Evolutionary conservation across 352 stramenopile genomes (phyloP).

Genomic region (Phytopythium chamaehyphon): DNA sequence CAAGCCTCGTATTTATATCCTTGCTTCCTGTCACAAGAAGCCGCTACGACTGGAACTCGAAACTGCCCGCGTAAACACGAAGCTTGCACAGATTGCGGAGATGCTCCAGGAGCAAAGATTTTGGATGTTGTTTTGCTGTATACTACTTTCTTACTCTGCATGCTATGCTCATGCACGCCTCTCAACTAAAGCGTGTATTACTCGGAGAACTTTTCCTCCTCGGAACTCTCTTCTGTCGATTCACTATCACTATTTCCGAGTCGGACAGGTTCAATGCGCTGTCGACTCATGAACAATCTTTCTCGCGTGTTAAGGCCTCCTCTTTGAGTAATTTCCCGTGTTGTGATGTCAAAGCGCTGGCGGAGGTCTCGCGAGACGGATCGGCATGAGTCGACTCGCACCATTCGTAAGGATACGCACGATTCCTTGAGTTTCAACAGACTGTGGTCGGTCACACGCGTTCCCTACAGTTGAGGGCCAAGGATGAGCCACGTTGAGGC

Average conservation of each 20-base stretch:
- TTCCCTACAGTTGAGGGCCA: slow-evolving; percentile 26
- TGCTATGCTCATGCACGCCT: no score
- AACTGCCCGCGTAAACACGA: background rate
- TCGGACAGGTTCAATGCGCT: slow-evolving; percentile 31
- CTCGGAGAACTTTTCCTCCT: slow-evolving; percentile 6
- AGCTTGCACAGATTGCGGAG: background rate
- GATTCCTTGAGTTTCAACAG: slow-evolving; percentile 32
- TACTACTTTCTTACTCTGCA: no score
- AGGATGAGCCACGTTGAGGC: no score
- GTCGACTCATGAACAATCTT: slow-evolving; percentile 27
- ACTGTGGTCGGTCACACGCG: slow-evolving; percentile 39
- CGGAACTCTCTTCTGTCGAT: slow-evolving; percentile 15
- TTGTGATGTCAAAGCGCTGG: slow-evolving; percentile 26
- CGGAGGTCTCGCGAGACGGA: slow-evolving; percentile 53
- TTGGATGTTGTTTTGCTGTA: no score
- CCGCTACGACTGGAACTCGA: background rate
- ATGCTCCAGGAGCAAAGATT: no score
- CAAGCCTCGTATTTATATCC: slow-evolving; percentile 2
- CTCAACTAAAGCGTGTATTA: background rate
- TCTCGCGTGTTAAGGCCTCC: slow-evolving; percentile 27
- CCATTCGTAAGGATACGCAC: slow-evolving; percentile 37
- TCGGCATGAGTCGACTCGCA: slow-evolving; percentile 70
- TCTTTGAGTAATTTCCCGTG: slow-evolving; percentile 12
- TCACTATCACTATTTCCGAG: slow-evolving; percentile 31
- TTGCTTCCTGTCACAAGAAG: background rate